A percentile compares a stretch with the other conserved stretches of the same genome.
Conservation (phyloP, 2,329 filamentous ascomycete species). For the Trichothecium roseum region DNA sequence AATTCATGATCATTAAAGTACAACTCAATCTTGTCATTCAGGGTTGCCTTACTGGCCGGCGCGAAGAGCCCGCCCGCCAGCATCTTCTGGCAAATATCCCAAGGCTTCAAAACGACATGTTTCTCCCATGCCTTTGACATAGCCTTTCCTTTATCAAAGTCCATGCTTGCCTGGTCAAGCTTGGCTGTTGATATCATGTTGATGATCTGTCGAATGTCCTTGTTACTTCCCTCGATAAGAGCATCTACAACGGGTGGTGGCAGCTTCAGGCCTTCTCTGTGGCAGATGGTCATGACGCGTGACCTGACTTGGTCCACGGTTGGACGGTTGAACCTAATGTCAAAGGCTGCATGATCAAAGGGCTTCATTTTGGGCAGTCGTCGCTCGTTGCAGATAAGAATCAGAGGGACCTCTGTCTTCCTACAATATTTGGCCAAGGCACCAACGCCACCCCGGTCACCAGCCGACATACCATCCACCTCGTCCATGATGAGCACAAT, state of each 20-base stretch:
- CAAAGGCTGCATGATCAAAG: constrained; percentile 77
- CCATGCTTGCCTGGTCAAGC: constrained; percentile 69
- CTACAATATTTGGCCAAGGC: constrained; percentile 90
- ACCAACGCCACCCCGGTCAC: constrained; percentile 90
- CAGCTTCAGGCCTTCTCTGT: constrained; percentile 80
- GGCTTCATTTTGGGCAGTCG: constrained; percentile 95
- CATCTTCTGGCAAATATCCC: constrained; percentile 95
- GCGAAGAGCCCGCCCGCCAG: constrained; percentile 80
- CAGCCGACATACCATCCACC: constrained; percentile 96
- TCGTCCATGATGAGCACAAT: constrained; percentile 97
- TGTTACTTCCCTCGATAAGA: constrained; percentile 87
- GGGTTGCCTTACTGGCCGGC: constrained; percentile 67
- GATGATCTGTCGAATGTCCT: constrained; percentile 94
- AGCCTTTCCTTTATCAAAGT: constrained; percentile 75
- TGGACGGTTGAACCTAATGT: constrained; percentile 79
- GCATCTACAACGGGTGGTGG: constrained; percentile 78
- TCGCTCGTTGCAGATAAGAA: constrained; percentile 96
- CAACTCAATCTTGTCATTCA: constrained; percentile 97
- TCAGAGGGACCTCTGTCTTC: constrained; percentile 89
- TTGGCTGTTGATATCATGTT: constrained; percentile 97
- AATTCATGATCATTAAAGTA: constrained; percentile 99
- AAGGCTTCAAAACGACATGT: constrained; percentile 90
- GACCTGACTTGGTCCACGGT: constrained; percentile 86
- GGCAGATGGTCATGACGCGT: constrained; percentile 90
- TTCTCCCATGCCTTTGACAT: constrained; percentile 99